A percentile compares a stretch with the other conserved stretches of the same genome.
Evolutionary conservation across 345 rosid genomes (phyloP).

Genomic region (Triadica sebifera): DNA sequence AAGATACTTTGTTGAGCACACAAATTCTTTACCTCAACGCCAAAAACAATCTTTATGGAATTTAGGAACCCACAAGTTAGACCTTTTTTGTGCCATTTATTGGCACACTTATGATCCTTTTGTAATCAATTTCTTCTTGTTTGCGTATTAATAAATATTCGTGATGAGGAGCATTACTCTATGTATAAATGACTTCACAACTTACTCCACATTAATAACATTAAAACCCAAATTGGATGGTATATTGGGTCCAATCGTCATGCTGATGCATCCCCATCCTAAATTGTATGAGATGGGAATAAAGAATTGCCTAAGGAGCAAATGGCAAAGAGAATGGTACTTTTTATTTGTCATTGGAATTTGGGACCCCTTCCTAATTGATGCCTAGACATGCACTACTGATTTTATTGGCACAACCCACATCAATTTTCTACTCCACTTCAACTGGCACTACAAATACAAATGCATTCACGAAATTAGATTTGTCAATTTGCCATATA

Average conservation of each 20-base stretch:
- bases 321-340: not conserved
- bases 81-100: not conserved
- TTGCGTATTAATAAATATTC: no score
- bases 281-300: not conserved
- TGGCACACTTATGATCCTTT: not conserved
- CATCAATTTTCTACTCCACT: not conserved
- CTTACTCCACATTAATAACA: not conserved
- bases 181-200: no score
- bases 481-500: no score
- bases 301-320: conserved; percentile 5
- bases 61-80: no score
- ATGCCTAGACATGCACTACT: not conserved
- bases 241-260: conserved; percentile 7
- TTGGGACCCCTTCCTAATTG: conserved; percentile 14
- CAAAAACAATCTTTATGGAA: no score
- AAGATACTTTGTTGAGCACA: no score
- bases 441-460: no score
- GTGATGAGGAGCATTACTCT: not conserved
- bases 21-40: no score
- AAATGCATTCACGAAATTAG: no score
- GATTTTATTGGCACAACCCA: not conserved
- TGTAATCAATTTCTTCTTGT: no score
- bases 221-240: not conserved
- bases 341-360: not conserved
- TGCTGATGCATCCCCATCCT: conserved; percentile 10